phyloP scores from a whole-genome alignment of 805 yeast genomes.

The Candida sanyiensis region DNA sequence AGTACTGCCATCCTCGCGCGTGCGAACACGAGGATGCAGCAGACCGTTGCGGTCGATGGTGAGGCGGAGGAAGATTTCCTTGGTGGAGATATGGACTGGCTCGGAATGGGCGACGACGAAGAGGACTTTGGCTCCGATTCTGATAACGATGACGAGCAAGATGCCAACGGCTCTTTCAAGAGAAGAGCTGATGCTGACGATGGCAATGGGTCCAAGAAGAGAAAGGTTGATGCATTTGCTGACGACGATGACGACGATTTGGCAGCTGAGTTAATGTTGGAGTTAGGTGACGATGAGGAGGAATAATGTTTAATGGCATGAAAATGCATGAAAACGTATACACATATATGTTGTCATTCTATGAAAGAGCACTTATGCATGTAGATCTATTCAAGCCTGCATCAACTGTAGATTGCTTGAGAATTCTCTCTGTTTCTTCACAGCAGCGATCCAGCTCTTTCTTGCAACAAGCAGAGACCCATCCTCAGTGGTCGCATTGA shows the following conservation, averaged over 20 bases:
- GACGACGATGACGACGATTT: conserved; percentile 28
- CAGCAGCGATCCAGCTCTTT: conserved; percentile 33
- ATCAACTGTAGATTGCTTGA: conserved; percentile 8
- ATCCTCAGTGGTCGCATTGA: conserved; percentile 14
- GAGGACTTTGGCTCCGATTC: conserved; percentile 44
- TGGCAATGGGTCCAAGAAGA: conserved; percentile 26
- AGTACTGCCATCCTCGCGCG: too few relatives aligned
- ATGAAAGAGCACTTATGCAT: not conserved
- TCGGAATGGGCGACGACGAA: conserved; percentile 41
- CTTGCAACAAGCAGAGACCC: conserved; percentile 26
- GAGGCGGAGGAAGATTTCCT: conserved; percentile 32
- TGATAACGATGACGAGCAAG: conserved; percentile 22
- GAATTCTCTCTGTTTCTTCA: conserved; percentile 9
- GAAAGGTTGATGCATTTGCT: conserved; percentile 23
- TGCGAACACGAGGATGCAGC: conserved; percentile 35
- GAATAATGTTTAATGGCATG: conserved; percentile 1
- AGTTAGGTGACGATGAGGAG: conserved; percentile 20
- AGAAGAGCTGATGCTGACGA: conserved; percentile 7
- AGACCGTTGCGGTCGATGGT: not conserved
- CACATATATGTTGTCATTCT: not conserved
- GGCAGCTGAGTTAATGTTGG: conserved; percentile 29
- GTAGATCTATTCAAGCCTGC: too few relatives aligned
- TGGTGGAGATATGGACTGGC: conserved; percentile 26
- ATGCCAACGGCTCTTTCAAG: not conserved
- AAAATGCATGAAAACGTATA: too few relatives aligned